Base-by-base conservation (phyloP, 1,284 basidiomycete genomes). In the Ustilago shanxiensis region DNA sequence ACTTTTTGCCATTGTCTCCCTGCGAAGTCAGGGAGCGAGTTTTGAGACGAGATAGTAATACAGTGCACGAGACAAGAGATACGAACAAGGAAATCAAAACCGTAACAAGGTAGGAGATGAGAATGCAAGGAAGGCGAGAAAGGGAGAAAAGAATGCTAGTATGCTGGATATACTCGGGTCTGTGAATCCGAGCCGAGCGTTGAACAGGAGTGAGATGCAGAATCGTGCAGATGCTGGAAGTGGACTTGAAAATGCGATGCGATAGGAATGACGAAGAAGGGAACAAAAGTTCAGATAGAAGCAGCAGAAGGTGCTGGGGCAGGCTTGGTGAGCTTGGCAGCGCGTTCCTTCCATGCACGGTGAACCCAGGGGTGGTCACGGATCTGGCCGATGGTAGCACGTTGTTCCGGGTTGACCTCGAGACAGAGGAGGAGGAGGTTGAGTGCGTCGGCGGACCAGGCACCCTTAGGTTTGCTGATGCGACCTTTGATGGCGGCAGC, bases 371-470 rank as follows among this genome's bases (percentile, higher is more conserved):
- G 88, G 87, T 95, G 93, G 14, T 86, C 86, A 61, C 90, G 89
- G n/a, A 96, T 89, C 86, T 94, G 89, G 31, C 87, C 87, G 63
- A 96, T 92, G 44, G 90, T 91, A 10, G 91, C 90, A 50, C 94
- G 88, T 33, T 88, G 87, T 47, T 88, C 87, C 1, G 92, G 91
- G 76, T 95, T 89, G 7, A 91, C 90, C 72, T 92, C 90, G 67
- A 96, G 87, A 81, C 94, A 95, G 65, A 89, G 88, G 50, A 88
- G 87, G 88, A 96, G 90, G 72, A 95, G 88, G 76, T 91, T 89
- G 81, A 86, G 79, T 8, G 87, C 87, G 10, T 84, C 86, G 3
- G 61, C 50, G 6, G 85, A 83, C 64, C 67, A 86, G 20, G 64
- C 58, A n/a, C 66, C 67, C 26, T 78, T 77, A 5, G 72, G 72